Conservation (phyloP, 257 asterid genomes). For the Hygrophila difformis region DNA sequence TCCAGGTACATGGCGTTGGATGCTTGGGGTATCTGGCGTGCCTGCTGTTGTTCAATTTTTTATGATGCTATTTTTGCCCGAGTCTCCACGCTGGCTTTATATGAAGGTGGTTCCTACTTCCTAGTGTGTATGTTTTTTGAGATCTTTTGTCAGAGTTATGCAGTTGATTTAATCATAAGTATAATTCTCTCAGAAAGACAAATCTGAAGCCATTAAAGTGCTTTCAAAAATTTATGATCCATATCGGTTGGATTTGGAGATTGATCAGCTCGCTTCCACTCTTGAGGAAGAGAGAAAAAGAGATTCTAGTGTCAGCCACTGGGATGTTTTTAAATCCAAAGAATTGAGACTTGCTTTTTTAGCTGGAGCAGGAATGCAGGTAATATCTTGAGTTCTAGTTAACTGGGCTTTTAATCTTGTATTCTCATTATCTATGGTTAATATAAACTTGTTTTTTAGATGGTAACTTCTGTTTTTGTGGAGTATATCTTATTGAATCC, state of each 20-base stretch:
- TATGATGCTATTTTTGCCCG: constrained; percentile 84
- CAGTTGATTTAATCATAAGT: constrained; percentile 1
- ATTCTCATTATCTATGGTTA: background rate
- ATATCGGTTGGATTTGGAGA: constrained; percentile 65
- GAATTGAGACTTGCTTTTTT: constrained; percentile 81
- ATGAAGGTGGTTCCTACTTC: constrained; percentile 65
- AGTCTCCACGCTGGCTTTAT: constrained; percentile 98
- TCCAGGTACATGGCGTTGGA: constrained; percentile 98
- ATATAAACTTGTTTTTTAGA: background rate
- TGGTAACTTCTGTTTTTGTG: too few relatives aligned
- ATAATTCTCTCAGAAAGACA: constrained; percentile 50
- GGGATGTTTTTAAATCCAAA: constrained; percentile 60
- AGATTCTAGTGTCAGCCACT: constrained; percentile 37
- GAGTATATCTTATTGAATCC: too few relatives aligned
- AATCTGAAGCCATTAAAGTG: constrained; percentile 69
- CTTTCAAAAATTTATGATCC: constrained; percentile 91
- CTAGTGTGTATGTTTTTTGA: constrained; percentile 6
- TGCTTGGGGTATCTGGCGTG: constrained; percentile 88
- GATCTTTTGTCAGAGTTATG: background rate
- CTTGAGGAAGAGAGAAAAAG: constrained; percentile 66
- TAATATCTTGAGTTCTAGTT: constrained; percentile 14
- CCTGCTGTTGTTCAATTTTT: constrained; percentile 74
- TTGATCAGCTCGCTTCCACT: constrained; percentile 71
- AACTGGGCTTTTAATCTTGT: background rate
- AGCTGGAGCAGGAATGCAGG: constrained; percentile 95